Evolutionary conservation across 2,329 filamentous ascomycete genomes (phyloP), one percentile per base, ranked within the genome.

Genomic region (Anisogramma anomala): DNA sequence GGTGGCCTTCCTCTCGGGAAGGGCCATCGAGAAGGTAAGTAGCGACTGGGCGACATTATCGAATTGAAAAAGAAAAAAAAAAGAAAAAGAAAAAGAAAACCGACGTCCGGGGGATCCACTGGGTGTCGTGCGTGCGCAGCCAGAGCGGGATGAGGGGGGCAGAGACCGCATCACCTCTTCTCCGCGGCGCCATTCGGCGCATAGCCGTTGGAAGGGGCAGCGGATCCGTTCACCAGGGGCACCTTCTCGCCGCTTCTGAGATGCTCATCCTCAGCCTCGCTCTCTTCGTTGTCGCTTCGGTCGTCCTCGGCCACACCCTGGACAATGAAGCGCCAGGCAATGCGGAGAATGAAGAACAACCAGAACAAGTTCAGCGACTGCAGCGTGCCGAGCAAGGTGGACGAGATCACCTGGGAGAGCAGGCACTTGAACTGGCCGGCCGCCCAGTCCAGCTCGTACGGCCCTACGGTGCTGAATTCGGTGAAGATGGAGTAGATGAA

Each of bases 351-450:
- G 60, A 81, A 77, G 61, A 79, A 84, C 44, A 87, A 72, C 84
- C 84, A 89, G 63, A 88, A 86, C 8, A 88, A 59, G 58, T 89
- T 89, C 39, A 89, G 69, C 1, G 77, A 74, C 60, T 89, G 84
- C 25, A 89, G 68, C 3, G 69, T 66, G 3, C 75, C 68, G 6
- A 89, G 71, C 19, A 89, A 69, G 3, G 55, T 52, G 7, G 77
- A 67, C 9, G 81, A 80, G 53, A 88, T 85, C 57, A 67, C 65
- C 56, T 85, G 79, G 20, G 74, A 69, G 46, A 88, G 62, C 54
- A 64, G 67, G 64, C 81, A 85, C 66, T 88, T 89, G 69, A 82
- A 89, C 61, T 85, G 82, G 54, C 79, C 67, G 0, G 73, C 74
- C 39, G 72, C 78, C 84, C 84, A 89, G 65, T 88, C 74, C 47